phyloP scores from a whole-genome alignment of 495 filamentous ascomycete genomes.

The Niebla homalea region DNA sequence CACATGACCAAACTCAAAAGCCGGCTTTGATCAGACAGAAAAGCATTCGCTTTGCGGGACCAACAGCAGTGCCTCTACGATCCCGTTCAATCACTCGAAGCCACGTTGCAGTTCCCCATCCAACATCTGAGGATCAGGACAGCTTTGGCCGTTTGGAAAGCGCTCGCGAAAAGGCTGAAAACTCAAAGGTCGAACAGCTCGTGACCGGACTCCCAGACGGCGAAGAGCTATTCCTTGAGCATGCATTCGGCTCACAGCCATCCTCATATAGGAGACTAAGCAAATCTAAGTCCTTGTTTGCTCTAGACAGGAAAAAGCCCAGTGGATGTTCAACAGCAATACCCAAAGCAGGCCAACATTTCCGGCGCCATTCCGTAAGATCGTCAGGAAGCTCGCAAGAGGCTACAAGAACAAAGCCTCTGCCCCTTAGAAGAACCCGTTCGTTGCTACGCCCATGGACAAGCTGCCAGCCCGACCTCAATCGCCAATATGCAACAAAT shows the following conservation, averaged over 20 bases:
- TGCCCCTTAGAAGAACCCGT: slow-evolving; percentile 41
- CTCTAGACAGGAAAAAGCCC: slow-evolving; percentile 32
- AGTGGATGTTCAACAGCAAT: slow-evolving; percentile 11
- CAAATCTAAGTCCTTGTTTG: slow-evolving; percentile 62
- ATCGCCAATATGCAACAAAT: slow-evolving; percentile 26
- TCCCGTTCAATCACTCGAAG: slow-evolving; percentile 15
- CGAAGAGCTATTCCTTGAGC: slow-evolving; percentile 27
- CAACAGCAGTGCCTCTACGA: slow-evolving; percentile 17
- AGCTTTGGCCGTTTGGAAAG: slow-evolving; percentile 20
- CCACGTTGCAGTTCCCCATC: not conserved
- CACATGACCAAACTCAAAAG: not conserved
- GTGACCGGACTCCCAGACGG: not conserved
- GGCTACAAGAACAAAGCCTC: slow-evolving; percentile 13
- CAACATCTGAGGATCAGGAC: not conserved
- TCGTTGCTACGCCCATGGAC: slow-evolving; percentile 43
- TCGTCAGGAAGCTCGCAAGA: slow-evolving; percentile 4
- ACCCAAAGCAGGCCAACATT: slow-evolving; percentile 2
- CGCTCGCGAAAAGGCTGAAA: not conserved
- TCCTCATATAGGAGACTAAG: slow-evolving; percentile 66
- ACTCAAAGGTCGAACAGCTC: not conserved
- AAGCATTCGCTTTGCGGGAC: slow-evolving; percentile 44
- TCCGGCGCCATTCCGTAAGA: slow-evolving; percentile 6
- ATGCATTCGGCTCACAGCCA: slow-evolving; percentile 48
- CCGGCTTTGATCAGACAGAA: slow-evolving; percentile 21
- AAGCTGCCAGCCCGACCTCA: slow-evolving; percentile 11